A percentile compares a stretch with the other conserved stretches of the same genome.
Evolutionary conservation across 352 stramenopile species (phyloP).

Genomic region (Phytopythium aichiense): DNA sequence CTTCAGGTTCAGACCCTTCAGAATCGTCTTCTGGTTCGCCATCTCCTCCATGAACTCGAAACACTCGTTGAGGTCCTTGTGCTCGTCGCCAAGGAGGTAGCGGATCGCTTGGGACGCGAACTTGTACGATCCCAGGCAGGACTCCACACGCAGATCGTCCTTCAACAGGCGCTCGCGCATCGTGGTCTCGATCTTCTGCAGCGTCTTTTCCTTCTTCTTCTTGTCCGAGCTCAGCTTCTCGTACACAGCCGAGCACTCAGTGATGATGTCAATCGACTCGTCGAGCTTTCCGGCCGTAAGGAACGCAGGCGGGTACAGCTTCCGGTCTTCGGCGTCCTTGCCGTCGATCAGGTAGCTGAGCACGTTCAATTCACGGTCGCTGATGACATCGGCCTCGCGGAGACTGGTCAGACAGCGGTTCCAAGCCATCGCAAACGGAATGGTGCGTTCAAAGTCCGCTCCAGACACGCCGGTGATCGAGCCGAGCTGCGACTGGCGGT

Average conservation of each 20-base stretch:
- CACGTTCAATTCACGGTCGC: conserved; percentile 80
- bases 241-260: conserved; percentile 72
- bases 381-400: conserved; percentile 80
- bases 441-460: conserved; percentile 80
- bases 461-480: conserved; percentile 77
- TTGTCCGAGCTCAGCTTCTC: conserved; percentile 84
- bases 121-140: conserved; percentile 82
- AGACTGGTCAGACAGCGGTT: conserved; percentile 75
- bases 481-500: conserved; percentile 54
- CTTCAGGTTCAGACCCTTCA: conserved; percentile 82
- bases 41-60: conserved; percentile 87
- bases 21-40: conserved; percentile 62
- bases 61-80: conserved; percentile 79
- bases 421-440: conserved; percentile 86
- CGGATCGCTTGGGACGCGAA: conserved; percentile 82
- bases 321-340: conserved; percentile 64
- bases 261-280: conserved; percentile 83
- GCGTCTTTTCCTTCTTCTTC: conserved; percentile 86
- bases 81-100: conserved; percentile 77
- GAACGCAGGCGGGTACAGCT: conserved; percentile 83
- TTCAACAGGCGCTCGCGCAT: conserved; percentile 85
- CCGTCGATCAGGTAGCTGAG: conserved; percentile 86
- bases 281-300: conserved; percentile 84
- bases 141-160: conserved; percentile 81
- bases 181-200: conserved; percentile 84